Evolutionary conservation across 1,284 basidiomycete species (phyloP), one percentile per base, ranked within the genome.

Genomic region (Hymenochaete sp.): DNA sequence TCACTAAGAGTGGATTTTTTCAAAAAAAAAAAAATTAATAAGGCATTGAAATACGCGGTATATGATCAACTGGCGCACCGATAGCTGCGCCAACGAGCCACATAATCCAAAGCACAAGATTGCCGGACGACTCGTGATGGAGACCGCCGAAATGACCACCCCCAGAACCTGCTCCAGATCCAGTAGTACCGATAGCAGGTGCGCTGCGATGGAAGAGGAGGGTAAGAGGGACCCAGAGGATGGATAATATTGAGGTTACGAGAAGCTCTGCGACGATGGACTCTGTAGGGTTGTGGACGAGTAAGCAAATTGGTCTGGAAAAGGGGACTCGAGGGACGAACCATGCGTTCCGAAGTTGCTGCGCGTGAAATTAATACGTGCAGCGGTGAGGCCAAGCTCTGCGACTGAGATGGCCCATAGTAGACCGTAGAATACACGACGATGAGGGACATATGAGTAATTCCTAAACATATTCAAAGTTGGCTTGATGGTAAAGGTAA

Each of bases 121-220:
- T 44, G 13, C 44, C 44, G 3, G 24, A 13, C 7, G 37, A 39
- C 41, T 52, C 50, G 21, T 35, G 32, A 35, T 36, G 41, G 9
- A 47, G 42, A 13, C 28, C 25, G n/a, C 27, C 26, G 36, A 33
- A 25, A 6, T 38, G 7, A 21, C 44, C 44, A 2, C 13, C 10
- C n/a, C 24, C 24, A n/a, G 14, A 14, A 5, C 18, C 6, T 4
- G 6, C 18, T 16, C 22, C n/a, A 8, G 16, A 16, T 8, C 2
- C 27, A 9, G 14, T 8, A 18, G 22, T 29, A 29, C 18, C 26
- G 6, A 14, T 37, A 25, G 16, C 32, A 4, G 31, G 29, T 3
- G 38, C 26, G 24, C 28, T 21, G 21, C 25, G 19, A n/a, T 33
- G 38, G 27, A 47, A 24, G 8, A 70, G 77, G 49, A 57, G 83